Evolutionary conservation across 1,284 basidiomycete genomes (phyloP), one percentile per base, ranked within the genome.

Genomic region (Sporisorium graminicola): DNA sequence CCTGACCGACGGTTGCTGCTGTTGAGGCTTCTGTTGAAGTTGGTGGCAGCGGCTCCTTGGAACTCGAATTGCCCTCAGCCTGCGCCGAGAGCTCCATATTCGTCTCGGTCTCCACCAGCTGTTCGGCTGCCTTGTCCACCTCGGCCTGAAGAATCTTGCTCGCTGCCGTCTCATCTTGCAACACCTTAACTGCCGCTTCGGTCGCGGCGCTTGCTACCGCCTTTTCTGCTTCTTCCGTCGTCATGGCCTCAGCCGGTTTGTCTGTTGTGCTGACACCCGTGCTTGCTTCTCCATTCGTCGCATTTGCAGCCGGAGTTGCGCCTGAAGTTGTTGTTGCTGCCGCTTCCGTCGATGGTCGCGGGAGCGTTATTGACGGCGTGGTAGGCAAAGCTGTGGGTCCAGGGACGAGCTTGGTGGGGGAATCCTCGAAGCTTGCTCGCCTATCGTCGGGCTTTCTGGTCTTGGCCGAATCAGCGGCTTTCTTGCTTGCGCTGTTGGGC

Each of bases 221-320:
- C 33, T 63, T 49, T 35, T 75, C 73, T 3, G 73, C 73, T 56
- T 75, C 73, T 24, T 65, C 73, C 2, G 67, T 75, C n/a, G 73
- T 70, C 73, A 75, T 70, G 3, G 10, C 65, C 33, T 49, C 49
- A 2, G 22, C 42, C 6, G 37, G 1, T 22, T 50, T 37, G n/a
- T 46, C 31, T 14, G 43, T 55, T 2, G 37, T 49, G 37, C 27
- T 40, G 22, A 35, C 7, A 1, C 24, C 46, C 4, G 37, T 49
- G 37, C 27, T 40, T 29, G 44, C 7, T 2, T 31, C 46, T 29
- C 47, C 54, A n/a, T 27, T 56, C n/a, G 37, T 16, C 1, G 46
- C 53, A 12, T 16, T 33, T 46, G 31, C 33, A 24, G 29, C 26
- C 22, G 47, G 16, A 26, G 47, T 22, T 14, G 55, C n/a, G 18